These are phyloP conservation scores for Sinapis alba DNA, from an alignment of 441 rosid species.

Conservation along the genomic window DNA sequence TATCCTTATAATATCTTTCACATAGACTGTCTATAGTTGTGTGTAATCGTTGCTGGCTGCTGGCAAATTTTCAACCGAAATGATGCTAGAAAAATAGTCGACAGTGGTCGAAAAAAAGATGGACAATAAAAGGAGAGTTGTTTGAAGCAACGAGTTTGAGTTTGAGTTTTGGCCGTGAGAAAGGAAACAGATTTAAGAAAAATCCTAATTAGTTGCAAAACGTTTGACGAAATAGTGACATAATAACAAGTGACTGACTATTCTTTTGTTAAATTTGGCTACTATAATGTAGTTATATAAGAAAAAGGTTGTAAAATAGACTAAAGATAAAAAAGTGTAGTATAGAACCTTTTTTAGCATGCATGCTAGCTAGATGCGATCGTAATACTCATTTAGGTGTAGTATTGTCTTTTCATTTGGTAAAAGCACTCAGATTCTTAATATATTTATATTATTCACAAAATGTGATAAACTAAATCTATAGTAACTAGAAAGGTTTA, in stretches of 20 bases:
- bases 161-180: conserved; percentile 10
- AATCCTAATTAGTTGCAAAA: background rate
- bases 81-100: background rate
- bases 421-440: conserved; percentile 5
- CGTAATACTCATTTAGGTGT: conserved; percentile 18
- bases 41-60: conserved; percentile 1
- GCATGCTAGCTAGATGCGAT: conserved; percentile 32
- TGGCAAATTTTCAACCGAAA: background rate
- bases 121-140: background rate
- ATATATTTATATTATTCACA: background rate
- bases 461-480: background rate
- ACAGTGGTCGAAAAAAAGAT: background rate
- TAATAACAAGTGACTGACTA: background rate
- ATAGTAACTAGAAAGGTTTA: background rate
- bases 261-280: background rate
- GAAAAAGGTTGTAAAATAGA: conserved; percentile 12
- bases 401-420: conserved; percentile 5
- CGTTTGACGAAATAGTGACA: conserved; percentile 10
- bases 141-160: conserved; percentile 6
- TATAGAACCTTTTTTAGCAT: conserved; percentile 32
- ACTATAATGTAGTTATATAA: background rate
- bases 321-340: conserved; percentile 5
- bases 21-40: background rate
- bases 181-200: background rate
- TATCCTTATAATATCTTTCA: conserved; percentile 3